Base-by-base conservation (phyloP, 208 protist genomes). In the Endotrypanum monterogeii region DNA sequence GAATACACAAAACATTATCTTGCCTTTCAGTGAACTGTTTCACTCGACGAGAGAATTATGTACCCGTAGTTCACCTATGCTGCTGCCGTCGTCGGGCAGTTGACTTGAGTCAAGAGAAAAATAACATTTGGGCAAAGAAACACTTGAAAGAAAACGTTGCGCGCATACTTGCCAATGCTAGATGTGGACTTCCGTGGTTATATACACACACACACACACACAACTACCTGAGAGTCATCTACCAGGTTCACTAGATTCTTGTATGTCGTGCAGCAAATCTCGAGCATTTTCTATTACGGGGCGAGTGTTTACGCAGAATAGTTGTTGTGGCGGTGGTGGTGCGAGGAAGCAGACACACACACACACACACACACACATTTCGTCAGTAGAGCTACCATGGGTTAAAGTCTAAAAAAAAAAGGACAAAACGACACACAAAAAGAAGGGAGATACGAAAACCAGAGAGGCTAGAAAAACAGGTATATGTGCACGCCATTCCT, bases 321-420 rank as follows among this genome's bases (percentile, higher is more conserved):
- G n/a, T n/a, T n/a, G n/a, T n/a, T n/a, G n/a, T n/a, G n/a, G n/a
- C n/a, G n/a, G n/a, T n/a, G n/a, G n/a, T n/a, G n/a, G n/a, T n/a
- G n/a, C n/a, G n/a, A n/a, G n/a, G n/a, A n/a, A n/a, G n/a, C n/a
- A n/a, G n/a, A n/a, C n/a, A n/a, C n/a, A n/a, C n/a, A n/a, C n/a
- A n/a, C n/a, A n/a, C n/a, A n/a, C n/a, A n/a, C n/a, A n/a, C n/a
- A n/a, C n/a, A n/a, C n/a, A n/a, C n/a, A n/a, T n/a, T n/a, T n/a
- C n/a, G n/a, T n/a, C n/a, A n/a, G n/a, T n/a, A n/a, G n/a, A n/a
- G n/a, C n/a, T n/a, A n/a, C n/a, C n/a, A n/a, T n/a, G n/a, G n/a
- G n/a, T n/a, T 41, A 62, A 74, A 14, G 20, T 28, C 56, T 30
- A 60, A 75, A 75, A 83, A 41, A 52, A 78, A 35, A 76, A 70